Conservation (phyloP, 257 asterid species). For the Sherardia arvensis region DNA sequence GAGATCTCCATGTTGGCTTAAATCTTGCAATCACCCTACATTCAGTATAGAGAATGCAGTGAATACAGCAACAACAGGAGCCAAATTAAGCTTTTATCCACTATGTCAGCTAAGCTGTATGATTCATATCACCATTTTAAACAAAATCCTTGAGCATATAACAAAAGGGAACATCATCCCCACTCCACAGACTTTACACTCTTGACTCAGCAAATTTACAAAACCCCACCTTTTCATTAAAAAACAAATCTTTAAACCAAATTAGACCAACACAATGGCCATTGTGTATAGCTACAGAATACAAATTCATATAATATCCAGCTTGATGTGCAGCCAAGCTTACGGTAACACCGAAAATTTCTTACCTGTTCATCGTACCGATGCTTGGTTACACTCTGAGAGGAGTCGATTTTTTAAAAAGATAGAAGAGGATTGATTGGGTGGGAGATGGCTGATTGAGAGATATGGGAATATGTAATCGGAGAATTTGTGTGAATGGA, state of each 20-base stretch:
- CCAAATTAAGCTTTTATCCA: background rate
- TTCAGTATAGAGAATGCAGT: slow-evolving; percentile 5
- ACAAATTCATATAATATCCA: background rate
- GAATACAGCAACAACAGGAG: background rate
- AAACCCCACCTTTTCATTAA: background rate
- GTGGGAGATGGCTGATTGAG: too few species aligned
- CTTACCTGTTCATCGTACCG: slow-evolving; percentile 8
- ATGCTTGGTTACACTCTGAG: background rate
- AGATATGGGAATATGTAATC: too few species aligned
- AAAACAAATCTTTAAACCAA: background rate
- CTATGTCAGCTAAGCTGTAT: background rate
- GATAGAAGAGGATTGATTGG: background rate
- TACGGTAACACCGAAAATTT: background rate
- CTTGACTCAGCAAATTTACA: slow-evolving; percentile 1
- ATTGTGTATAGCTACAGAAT: background rate
- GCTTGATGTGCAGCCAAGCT: background rate
- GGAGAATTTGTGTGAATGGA: too few species aligned
- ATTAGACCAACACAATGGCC: background rate
- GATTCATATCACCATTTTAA: too few species aligned
- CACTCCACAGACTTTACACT: background rate
- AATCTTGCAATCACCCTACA: slow-evolving; percentile 42
- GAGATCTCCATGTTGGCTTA: slow-evolving; percentile 27
- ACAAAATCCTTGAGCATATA: too few species aligned
- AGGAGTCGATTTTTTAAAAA: background rate
- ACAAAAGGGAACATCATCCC: background rate